Evolutionary conservation across 2,329 filamentous ascomycete genomes (phyloP), one percentile per base, ranked within the genome.

Genomic region (Aschersonia sp.): DNA sequence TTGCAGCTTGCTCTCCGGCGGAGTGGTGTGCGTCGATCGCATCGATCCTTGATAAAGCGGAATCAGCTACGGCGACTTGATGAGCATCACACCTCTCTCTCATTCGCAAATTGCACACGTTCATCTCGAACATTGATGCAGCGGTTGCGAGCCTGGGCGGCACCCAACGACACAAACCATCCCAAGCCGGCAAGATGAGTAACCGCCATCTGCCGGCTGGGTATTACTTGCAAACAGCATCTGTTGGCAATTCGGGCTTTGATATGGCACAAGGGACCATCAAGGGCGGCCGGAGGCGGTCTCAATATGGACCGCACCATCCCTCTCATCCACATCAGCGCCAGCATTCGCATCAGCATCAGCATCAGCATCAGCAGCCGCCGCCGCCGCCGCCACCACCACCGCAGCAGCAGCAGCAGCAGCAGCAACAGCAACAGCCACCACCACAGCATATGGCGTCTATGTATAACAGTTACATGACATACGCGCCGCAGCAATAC

Each of bases 181-280:
- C 76, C 75, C 74, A 77, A 69, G 76, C 77, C 78, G 80, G 78
- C 77, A 85, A 75, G 81, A 87, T 87, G 82, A 84, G 80, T 71
- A 72, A 72, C 68, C 75, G 73, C 75, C 80, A 83, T 82, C 79
- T 84, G 80, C 79, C 81, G 78, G 80, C 80, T 78, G 82, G 82
- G 75, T 79, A 81, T 68, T 73, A 73, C 65, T 73, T 77, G 69
- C 73, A 70, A 59, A 70, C 68, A 61, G 65, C 61, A 54, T 58
- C 56, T 51, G 59, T 57, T 51, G 60, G 58, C 52, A 59, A 60
- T 52, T 52, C 55, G 46, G 61, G 57, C 53, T 60, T 59, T 55
- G 65, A 59, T 56, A 65, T 64, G 60, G 52, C 55, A 49, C 55
- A 59, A 44, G 60, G 59, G 46, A 59, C 59, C 50, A 62, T 64